Evolutionary conservation across 495 filamentous ascomycete genomes (phyloP).

Genomic region (Collariella sp.): DNA sequence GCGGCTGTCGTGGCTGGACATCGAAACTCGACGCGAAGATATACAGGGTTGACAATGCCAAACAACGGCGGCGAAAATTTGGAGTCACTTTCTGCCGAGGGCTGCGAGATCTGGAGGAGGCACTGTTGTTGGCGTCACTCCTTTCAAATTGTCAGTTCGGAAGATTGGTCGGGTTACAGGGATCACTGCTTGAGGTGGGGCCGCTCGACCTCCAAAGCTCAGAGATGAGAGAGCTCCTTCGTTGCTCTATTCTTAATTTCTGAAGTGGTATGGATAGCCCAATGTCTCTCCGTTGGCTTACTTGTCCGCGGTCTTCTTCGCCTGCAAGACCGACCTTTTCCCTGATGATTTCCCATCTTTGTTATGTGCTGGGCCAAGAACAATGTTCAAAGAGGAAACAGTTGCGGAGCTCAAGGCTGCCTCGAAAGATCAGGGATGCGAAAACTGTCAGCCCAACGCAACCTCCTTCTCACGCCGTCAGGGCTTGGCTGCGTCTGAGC

Average conservation of each 20-base stretch:
- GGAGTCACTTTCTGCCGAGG: constrained; percentile 23
- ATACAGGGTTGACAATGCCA: background rate
- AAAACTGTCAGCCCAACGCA: constrained; percentile 1
- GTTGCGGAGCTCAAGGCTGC: constrained; percentile 5
- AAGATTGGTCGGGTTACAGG: background rate
- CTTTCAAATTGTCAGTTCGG: background rate
- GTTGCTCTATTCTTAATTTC: background rate
- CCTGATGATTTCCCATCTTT: too few relatives aligned
- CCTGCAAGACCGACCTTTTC: background rate
- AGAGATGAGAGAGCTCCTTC: background rate
- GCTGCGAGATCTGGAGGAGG: constrained; percentile 24
- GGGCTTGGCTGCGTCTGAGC: background rate
- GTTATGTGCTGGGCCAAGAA: too few relatives aligned
- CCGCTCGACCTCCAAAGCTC: background rate
- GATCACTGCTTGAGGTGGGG: constrained; percentile 2
- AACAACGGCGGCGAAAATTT: background rate
- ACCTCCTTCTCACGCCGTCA: too few relatives aligned
- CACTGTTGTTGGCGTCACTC: too few relatives aligned
- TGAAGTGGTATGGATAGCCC: too few relatives aligned
- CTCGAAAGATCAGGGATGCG: background rate
- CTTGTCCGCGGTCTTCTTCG: background rate
- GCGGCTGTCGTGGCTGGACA: background rate
- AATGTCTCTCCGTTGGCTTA: too few relatives aligned
- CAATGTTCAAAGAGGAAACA: constrained; percentile 2
- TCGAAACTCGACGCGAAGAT: background rate